phyloP scores from a whole-genome alignment of 768 basidiomycete species.

The Boletellus emodensis region DNA sequence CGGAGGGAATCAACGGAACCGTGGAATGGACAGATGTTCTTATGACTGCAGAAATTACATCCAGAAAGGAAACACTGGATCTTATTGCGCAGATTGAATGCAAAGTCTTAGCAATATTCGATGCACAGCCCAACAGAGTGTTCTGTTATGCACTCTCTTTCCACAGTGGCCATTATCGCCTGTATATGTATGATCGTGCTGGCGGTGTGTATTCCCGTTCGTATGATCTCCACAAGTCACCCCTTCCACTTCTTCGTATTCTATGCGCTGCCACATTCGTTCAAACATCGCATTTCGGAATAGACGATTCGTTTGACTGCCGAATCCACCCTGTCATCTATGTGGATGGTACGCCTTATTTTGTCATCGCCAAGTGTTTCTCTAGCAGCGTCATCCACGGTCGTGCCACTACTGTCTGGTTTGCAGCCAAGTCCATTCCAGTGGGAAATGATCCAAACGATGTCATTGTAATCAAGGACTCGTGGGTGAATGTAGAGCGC shows the following conservation, averaged over 20 bases:
- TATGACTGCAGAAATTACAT: background rate
- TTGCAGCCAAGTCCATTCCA: background rate
- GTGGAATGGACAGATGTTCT: background rate
- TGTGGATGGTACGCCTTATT: background rate
- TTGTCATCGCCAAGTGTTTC: background rate
- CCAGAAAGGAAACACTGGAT: background rate
- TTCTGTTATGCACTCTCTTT: background rate
- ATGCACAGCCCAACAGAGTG: background rate
- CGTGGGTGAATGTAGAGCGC: background rate
- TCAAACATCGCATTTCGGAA: background rate
- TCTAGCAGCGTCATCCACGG: background rate
- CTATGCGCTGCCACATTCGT: background rate
- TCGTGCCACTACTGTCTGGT: background rate
- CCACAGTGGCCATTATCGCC: background rate
- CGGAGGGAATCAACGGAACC: background rate
- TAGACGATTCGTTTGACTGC: background rate
- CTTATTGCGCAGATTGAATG: background rate
- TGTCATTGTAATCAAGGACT: background rate
- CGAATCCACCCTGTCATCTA: background rate
- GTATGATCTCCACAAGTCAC: background rate
- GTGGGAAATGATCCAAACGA: background rate
- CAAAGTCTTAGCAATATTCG: background rate
- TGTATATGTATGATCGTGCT: slow-evolving; percentile 1
- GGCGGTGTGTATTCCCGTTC: background rate
- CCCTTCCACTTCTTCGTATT: background rate